Base-by-base conservation (phyloP, 768 basidiomycete species). In the Agaricus blazei region DNA sequence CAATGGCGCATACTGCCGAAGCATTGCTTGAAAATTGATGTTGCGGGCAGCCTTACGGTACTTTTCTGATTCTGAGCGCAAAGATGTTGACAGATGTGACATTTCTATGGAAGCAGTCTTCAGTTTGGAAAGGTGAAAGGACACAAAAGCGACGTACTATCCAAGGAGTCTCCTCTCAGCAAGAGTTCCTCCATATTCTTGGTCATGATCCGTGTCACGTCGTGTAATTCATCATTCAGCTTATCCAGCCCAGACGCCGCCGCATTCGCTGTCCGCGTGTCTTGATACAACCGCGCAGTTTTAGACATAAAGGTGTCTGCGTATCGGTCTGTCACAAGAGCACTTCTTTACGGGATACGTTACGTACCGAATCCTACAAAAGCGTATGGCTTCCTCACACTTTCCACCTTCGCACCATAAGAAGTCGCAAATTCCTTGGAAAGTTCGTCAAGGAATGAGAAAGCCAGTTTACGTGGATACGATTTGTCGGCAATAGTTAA, bases 111-210 rank as follows among this genome's bases (percentile, higher is more conserved):
- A 47, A 38, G 26, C 48, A 34, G 56, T 4, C 19, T 26, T 56
- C 27, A 52, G 15, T 8, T 44, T 15, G 38, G 44, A 36, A 14
- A 36, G 28, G 19, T 37, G 23, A 52, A 15, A 5, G 19, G 43
- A 53, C 23, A 27, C 48, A 29, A 14, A 59, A 40, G 37, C 40
- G 45, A 74, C 90, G 62, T 65, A 96, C 97, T 80, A 70, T 99
- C 97, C 56, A 99, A 78, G 29, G 93, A 96, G 69, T 99, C 97
- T 27, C 97, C 97, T 68, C 97, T 79, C 97, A 96, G 98, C 48
- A 99, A 72, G 50, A 99, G 75, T 70, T 99, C 97, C 71, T 99
- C 97, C 96, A 99, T 99, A 66, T 99, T 98, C 77, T 99, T 98
- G 8, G 97, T 98, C 97, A 99, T 98, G 71, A 99, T 98, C 60